Evolutionary conservation across 176 grass and related monocot species (phyloP), one percentile per base, ranked within the genome.

Genomic region (Carex littledalei): DNA sequence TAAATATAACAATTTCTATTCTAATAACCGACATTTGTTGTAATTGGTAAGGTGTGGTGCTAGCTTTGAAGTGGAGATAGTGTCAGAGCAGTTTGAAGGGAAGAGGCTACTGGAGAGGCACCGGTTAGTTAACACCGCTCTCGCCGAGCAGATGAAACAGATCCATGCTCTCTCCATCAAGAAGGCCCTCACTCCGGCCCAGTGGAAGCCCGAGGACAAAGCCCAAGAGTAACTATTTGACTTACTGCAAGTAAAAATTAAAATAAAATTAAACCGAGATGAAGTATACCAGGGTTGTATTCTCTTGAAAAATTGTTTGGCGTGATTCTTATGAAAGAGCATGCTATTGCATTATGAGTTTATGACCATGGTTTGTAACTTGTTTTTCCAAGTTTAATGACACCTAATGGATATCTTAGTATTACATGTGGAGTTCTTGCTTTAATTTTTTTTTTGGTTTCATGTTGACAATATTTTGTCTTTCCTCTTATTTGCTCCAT

Each of bases 91-190:
- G 81, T 99, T 99, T 39, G 96, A 99, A 85, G 96, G 96, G 78
- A 99, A 99, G 85, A 87, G 93, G 81, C 87, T 99, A 60, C 87
- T 99, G 84, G 96, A 99, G 85, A 57, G 96, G 85, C 96, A 99
- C 88, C 84, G 93, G 66, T 87, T 99, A 89, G 96, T 99, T 63
- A 99, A 99, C 85, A 76, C 90, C 22, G 93, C 90, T 79, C 85
- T 99, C 84, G 88, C 90, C 29, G 87, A 91, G 66, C 93, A 91
- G 85, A 99, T 99, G 90, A 88, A 91, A 6, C 67, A 94, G 52
- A 99, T 99, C 87, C 93, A 99, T 76, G 91, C 96, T 86, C 91
- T 95, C 78, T 99, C 96, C 85, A 95, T 99, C 85, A 95, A 99
- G 91, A 92, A 98, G 90, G 93, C 91, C 17, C 87, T 99, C 87